Conservation (phyloP, 1,284 basidiomycete genomes). For the Puccinia horiana region DNA sequence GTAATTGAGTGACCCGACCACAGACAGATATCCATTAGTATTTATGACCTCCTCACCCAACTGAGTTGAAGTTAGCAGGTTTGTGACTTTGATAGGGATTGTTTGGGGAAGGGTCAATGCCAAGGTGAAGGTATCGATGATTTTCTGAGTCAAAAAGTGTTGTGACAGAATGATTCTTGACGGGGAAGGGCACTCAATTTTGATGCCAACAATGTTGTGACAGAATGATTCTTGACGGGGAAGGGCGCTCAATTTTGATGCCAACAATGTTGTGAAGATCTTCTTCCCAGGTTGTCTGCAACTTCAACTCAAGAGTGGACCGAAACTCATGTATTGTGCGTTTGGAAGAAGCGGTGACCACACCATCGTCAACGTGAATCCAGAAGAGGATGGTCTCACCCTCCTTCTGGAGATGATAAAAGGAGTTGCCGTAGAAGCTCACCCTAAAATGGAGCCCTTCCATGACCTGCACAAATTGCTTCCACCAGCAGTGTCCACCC, state of each 20-base stretch:
- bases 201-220: background rate
- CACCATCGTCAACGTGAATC: constrained; percentile 27
- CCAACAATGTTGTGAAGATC: background rate
- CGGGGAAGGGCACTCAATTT: background rate
- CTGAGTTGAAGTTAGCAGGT: background rate
- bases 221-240: background rate
- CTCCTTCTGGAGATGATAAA: background rate
- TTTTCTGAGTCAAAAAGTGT: constrained; percentile 3
- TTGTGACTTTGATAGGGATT: background rate
- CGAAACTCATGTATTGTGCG: background rate
- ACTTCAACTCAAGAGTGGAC: background rate
- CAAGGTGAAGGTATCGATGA: background rate
- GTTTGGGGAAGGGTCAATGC: background rate
- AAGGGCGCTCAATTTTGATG: background rate
- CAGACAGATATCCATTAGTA: constrained; percentile 2
- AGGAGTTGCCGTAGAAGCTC: constrained; percentile 12
- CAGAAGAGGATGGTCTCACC: constrained; percentile 9
- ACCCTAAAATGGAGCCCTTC: background rate
- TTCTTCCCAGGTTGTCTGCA: background rate
- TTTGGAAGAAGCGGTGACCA: background rate
- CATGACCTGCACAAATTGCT: background rate
- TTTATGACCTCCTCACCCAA: background rate
- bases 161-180: background rate
- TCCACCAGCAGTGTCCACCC: constrained; percentile 27
- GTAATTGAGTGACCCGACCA: constrained; percentile 12